Evolutionary conservation across 805 yeast species (phyloP).

Genomic region (Yamadazyma phyllophila): DNA sequence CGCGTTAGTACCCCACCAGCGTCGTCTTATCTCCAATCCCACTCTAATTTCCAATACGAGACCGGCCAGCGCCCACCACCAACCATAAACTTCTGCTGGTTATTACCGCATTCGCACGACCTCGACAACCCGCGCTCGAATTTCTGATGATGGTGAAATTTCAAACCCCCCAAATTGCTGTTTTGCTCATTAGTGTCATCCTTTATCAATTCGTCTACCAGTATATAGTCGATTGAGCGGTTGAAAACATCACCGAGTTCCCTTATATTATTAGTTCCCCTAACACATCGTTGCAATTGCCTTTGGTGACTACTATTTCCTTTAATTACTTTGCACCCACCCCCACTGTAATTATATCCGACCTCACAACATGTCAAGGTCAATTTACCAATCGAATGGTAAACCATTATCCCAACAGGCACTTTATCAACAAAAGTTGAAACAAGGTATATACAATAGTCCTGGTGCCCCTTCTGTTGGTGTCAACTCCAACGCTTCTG

Average conservation of each 20-base stretch:
- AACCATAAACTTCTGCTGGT: background rate
- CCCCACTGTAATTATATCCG: background rate
- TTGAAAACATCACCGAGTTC: background rate
- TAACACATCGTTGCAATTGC: background rate
- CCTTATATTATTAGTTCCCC: background rate
- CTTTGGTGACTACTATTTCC: background rate
- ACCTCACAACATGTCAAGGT: conserved; percentile 28
- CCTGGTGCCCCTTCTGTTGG: conserved; percentile 50
- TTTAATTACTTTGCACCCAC: background rate
- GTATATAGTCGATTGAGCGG: too few species aligned
- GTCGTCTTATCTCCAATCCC: too few species aligned
- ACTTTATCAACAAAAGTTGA: conserved; percentile 67
- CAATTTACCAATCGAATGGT: conserved; percentile 66
- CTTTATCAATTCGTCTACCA: background rate
- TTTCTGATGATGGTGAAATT: conserved; percentile 5
- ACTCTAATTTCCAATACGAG: background rate
- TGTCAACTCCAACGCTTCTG: conserved; percentile 66
- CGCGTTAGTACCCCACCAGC: too few species aligned
- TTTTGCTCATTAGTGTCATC: conserved; percentile 3
- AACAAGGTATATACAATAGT: conserved; percentile 63
- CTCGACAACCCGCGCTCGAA: conserved; percentile 1
- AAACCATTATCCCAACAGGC: conserved; percentile 75
- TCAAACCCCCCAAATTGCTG: conserved; percentile 8
- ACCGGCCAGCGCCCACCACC: background rate
- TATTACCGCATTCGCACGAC: conserved; percentile 1